Base-by-base conservation (phyloP, 139 green algal genomes). In the Micromonas pusilla region DNA sequence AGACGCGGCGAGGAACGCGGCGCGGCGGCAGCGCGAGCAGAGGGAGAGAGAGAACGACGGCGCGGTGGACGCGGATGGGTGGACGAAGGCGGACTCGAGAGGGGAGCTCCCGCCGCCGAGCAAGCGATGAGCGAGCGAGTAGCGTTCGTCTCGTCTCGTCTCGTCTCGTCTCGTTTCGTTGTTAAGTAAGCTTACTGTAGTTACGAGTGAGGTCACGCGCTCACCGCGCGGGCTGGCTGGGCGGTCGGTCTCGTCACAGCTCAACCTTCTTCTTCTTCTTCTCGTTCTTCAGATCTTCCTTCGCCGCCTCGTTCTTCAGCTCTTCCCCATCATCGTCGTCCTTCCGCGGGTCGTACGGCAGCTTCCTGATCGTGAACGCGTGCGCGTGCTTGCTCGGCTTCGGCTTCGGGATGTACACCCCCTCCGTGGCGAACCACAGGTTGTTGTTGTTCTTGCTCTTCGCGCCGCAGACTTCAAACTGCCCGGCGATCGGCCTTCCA, bases 351-450 rank as follows among this genome's bases (percentile, higher is more conserved):
- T n/a, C n/a, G n/a, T n/a, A n/a, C n/a, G n/a, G n/a, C n/a, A n/a
- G n/a, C n/a, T n/a, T n/a, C n/a, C n/a, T n/a, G n/a, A n/a, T n/a
- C n/a, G n/a, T n/a, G n/a, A n/a, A n/a, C n/a, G n/a, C 28, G 6
- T 33, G 26, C 28, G 26, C 28, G 26, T 3, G 23, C 68, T 5
- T 32, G 3, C 62, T n/a, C 21, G 60, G 20, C 9, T 60, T 33
- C 5, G 3, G 2, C 30, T 52, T 54, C 6, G 91, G 89, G 45
- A 95, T 82, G 80, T 91, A 96, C 21, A 95, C 87, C 0, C 91
- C 91, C 75, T 96, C 91, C n/a, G 88, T 88, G 31, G 88, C 88
- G 63, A 86, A 76, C 91, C 91, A 96, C 52, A 90, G 76, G 0
- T 75, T 80, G 62, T 88, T 85, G 52, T 80, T 79, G 62, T 72